Evolutionary conservation across 495 filamentous ascomycete genomes (phyloP), one percentile per base, ranked within the genome.

Genomic region (Trypethelium eluteriae): DNA sequence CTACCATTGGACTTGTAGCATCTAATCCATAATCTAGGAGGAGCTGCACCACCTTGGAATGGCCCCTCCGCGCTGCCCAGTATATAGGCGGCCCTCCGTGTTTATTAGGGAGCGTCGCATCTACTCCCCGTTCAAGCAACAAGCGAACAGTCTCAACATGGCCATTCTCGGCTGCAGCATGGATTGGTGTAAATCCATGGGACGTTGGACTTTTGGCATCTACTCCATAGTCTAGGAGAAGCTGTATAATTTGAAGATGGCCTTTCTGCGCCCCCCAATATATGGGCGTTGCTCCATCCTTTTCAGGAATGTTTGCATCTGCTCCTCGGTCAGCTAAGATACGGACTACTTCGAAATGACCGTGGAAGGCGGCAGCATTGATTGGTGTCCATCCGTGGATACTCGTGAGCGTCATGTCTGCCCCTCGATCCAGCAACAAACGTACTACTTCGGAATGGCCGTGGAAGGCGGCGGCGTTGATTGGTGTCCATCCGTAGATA

Each of bases 41-140:
- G 38, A 70, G 59, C 39, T 66, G 47, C 14, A 72, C 68, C 6
- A 57, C 46, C 34, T 63, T 62, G 16, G 68, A 38, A 35, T 72
- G 70, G 68, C 66, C 38, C 25, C 70, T 57, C 12, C 65, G 41
- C 35, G 70, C 68, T 62, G 70, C 70, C 25, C 64, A 68, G 36
- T 68, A 68, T 16, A 72, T 49, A 2, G 70, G 50, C 3, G 70
- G 62, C 0, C 62, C 66, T 44, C 66, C 39, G 35, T 68, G 38
- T 1, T 5, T 14, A 25, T 44, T 39, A 4, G n/a, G 44, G 11
- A 66, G 50, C 36, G 68, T 62, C n/a, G 66, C 66, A 18, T 72
- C 46, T 3, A 66, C 70, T 38, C 69, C 65, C 11, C n/a, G 1
- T 14, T 71, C 64, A 18, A 70, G 56, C 63, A 72, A 59, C 61